These are phyloP conservation scores for Backusella sp. DNA, from an alignment of 192 early-diverging fungal species.

Conservation along the genomic window DNA sequence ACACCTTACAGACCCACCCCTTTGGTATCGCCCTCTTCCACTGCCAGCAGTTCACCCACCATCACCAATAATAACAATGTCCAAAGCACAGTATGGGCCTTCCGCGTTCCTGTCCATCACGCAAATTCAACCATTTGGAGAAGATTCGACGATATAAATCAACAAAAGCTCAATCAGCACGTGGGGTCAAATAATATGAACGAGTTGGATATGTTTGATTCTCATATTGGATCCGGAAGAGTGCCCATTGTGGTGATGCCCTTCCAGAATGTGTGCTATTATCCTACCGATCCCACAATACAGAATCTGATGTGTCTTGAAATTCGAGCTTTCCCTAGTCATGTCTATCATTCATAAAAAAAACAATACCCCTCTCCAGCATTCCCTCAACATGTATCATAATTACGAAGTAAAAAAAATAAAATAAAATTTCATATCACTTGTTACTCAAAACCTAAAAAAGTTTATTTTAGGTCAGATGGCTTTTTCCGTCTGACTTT, in stretches of 20 bases:
- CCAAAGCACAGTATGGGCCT: not conserved
- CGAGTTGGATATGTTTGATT: not conserved
- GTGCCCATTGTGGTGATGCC: not conserved
- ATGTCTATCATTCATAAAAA: not conserved
- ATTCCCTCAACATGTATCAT: not conserved
- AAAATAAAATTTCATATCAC: not conserved
- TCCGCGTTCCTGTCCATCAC: not conserved
- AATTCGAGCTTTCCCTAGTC: not conserved
- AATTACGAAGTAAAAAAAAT: not conserved
- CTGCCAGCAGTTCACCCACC: not conserved
- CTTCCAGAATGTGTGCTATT: not conserved
- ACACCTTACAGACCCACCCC: no score
- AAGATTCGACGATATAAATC: not conserved
- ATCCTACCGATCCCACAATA: not conserved
- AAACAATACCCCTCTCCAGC: not conserved
- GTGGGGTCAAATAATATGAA: not conserved
- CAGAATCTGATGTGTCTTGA: not conserved
- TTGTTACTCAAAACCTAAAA: not conserved
- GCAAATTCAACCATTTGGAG: not conserved
- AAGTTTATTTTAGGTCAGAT: not conserved
- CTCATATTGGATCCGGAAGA: not conserved
- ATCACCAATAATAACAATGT: not conserved
- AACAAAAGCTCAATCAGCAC: conserved; percentile 2
- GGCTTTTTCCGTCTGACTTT: not conserved
- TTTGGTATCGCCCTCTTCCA: not conserved